Evolutionary conservation across 768 basidiomycete species (phyloP).

Genomic region (Phaffia tasmanica): DNA sequence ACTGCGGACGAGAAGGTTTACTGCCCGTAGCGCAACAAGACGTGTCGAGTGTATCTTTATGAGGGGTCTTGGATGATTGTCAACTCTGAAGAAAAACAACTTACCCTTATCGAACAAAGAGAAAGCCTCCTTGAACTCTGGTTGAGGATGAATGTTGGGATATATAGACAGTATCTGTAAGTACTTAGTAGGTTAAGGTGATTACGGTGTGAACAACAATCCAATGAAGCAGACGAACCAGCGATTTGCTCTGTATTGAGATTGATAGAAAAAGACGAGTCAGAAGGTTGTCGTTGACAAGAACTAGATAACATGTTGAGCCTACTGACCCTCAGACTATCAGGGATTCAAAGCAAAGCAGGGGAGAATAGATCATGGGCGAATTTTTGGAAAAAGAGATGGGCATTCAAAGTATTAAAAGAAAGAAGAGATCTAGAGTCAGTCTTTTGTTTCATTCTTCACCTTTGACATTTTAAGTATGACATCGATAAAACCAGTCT

Average conservation of each 20-base stretch:
- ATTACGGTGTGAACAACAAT: not conserved
- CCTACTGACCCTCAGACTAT: constrained; percentile 17
- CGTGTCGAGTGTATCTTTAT: too few species aligned
- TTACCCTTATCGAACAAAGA: constrained; percentile 91
- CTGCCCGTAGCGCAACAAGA: too few species aligned
- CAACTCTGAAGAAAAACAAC: constrained; percentile 29
- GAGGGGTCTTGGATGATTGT: too few species aligned
- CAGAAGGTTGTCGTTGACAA: not conserved
- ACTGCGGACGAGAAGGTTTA: not conserved
- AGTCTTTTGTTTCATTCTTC: too few species aligned
- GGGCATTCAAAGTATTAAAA: not conserved
- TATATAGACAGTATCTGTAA: not conserved
- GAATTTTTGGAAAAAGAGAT: not conserved
- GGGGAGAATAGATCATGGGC: not conserved
- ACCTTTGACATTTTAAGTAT: too few species aligned
- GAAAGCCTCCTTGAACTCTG: constrained; percentile 98
- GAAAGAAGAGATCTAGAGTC: too few species aligned
- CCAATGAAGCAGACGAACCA: constrained; percentile 43
- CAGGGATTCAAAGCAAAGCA: not conserved
- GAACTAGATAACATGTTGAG: not conserved
- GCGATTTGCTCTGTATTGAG: constrained; percentile 66
- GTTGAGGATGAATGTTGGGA: not conserved
- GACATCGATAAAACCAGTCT: too few species aligned
- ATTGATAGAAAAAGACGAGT: not conserved
- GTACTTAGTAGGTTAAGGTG: not conserved